phyloP scores from a whole-genome alignment of 768 basidiomycete species.

The Hygrophorus pudorinus region DNA sequence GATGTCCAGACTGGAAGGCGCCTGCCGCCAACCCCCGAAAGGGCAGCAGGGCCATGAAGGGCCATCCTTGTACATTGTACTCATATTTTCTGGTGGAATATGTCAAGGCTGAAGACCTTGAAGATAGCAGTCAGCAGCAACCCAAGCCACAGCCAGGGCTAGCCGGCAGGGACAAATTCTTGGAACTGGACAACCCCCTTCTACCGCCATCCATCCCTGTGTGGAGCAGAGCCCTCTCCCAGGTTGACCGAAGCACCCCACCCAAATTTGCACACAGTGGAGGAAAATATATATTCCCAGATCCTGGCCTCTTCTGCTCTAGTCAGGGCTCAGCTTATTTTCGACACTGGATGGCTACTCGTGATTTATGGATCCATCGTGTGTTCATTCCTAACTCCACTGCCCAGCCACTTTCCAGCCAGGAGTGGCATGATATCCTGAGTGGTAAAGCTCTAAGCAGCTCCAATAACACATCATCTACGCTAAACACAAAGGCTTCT shows the following conservation, averaged over 20 bases:
- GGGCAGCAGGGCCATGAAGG: too few relatives aligned
- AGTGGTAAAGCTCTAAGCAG: not conserved
- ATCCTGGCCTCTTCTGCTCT: not conserved
- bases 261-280: not conserved
- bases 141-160: too few relatives aligned
- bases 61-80: too few relatives aligned
- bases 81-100: too few relatives aligned
- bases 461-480: not conserved
- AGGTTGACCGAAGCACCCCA: not conserved
- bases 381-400: not conserved
- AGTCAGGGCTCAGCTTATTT: not conserved
- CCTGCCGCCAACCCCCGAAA: too few relatives aligned
- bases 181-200: not conserved
- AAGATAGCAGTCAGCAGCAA: too few relatives aligned
- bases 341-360: not conserved
- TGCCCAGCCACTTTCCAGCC: not conserved
- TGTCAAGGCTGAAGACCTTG: too few relatives aligned
- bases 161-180: too few relatives aligned
- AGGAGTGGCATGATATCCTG: not conserved
- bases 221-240: not conserved
- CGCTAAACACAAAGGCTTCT: not conserved
- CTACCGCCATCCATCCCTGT: not conserved
- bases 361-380: not conserved
- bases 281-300: conserved; percentile 1
- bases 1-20: too few relatives aligned